Conservation (phyloP, 2,329 filamentous ascomycete species). For the Ceratocystis alfenasii region DNA sequence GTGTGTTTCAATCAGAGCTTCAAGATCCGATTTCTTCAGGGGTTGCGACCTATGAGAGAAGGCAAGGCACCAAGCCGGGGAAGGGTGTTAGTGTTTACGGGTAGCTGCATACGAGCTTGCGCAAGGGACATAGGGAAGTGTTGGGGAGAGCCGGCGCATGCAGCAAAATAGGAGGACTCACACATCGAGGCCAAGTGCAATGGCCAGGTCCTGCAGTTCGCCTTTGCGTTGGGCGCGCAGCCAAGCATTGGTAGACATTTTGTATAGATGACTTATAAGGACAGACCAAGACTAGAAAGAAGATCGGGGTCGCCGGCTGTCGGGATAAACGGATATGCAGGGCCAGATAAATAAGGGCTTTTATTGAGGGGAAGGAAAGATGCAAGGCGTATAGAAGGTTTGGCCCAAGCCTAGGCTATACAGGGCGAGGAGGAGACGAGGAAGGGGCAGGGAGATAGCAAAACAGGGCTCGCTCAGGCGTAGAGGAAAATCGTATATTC, state of each 20-base stretch:
- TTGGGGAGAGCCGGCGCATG: not conserved
- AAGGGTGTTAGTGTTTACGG: not conserved
- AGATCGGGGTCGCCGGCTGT: not conserved
- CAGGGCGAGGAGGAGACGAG: not conserved
- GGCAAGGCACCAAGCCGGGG: not conserved
- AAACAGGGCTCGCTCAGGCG: not conserved
- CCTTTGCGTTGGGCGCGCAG: slow-evolving; percentile 71
- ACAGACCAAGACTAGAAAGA: not conserved
- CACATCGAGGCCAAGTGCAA: slow-evolving; percentile 58
- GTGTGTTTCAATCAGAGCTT: slow-evolving; percentile 59
- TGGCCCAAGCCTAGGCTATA: not conserved
- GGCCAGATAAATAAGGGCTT: not conserved
- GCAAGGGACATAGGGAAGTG: not conserved
- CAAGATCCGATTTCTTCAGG: slow-evolving; percentile 68
- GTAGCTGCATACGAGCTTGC: not conserved
- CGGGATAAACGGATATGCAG: slow-evolving; percentile 16
- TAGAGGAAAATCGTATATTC: not conserved
- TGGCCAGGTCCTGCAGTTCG: slow-evolving; percentile 63
- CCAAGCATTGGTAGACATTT: slow-evolving; percentile 59
- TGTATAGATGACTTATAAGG: not conserved
- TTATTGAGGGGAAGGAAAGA: slow-evolving; percentile 9
- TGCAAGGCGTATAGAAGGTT: slow-evolving; percentile 8
- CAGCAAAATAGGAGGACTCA: slow-evolving; percentile 37
- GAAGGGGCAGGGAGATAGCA: not conserved
- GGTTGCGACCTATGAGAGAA: slow-evolving; percentile 47